phyloP scores from a whole-genome alignment of 768 basidiomycete genomes.

The Xerocomus potaroensis region DNA sequence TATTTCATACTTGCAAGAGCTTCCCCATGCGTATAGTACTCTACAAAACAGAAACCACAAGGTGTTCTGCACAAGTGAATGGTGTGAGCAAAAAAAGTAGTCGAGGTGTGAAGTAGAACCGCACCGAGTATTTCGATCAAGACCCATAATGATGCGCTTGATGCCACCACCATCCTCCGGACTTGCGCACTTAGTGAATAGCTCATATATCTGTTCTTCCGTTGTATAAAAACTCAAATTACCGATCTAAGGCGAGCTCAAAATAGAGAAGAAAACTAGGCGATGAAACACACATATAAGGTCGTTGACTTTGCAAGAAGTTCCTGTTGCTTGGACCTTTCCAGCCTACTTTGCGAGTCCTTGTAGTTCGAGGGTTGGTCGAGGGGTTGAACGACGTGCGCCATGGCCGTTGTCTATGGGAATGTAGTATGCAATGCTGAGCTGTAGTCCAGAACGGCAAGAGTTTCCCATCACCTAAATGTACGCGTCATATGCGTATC shows the following conservation, averaged over 20 bases:
- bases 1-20: conserved; percentile 91
- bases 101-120: conserved; percentile 13
- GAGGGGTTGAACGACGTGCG: conserved; percentile 77
- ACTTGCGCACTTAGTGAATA: conserved; percentile 86
- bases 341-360: conserved; percentile 82
- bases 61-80: conserved; percentile 57
- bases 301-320: conserved; percentile 82
- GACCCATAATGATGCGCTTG: conserved; percentile 93
- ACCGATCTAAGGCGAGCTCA: conserved; percentile 55
- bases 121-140: conserved; percentile 85
- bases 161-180: conserved; percentile 86
- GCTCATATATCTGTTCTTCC: conserved; percentile 93
- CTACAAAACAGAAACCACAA: conserved; percentile 94
- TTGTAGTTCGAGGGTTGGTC: conserved; percentile 98
- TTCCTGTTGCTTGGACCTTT: conserved; percentile 75
- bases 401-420: conserved; percentile 45
- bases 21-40: conserved; percentile 93
- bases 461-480: conserved; percentile 24
- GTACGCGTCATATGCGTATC: conserved; percentile 27
- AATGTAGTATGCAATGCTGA: background rate
- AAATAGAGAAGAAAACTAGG: conserved; percentile 16
- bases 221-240: conserved; percentile 94
- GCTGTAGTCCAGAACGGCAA: conserved; percentile 21
- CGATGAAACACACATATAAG: conserved; percentile 66
- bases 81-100: conserved; percentile 7